Base-by-base conservation (phyloP, 108 stramenopile species). In the Discostella pseudostelligera region DNA sequence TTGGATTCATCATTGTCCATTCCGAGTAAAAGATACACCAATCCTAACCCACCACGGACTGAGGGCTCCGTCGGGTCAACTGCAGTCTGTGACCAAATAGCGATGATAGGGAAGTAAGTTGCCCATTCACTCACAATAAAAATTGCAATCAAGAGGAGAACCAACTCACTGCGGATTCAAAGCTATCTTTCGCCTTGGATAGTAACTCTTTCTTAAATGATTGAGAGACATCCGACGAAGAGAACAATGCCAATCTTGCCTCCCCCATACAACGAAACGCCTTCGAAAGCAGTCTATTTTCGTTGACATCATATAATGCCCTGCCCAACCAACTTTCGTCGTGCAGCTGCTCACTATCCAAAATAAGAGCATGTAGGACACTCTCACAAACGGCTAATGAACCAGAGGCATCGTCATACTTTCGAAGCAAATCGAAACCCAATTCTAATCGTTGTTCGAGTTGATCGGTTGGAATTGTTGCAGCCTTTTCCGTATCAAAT, bases 251-350 rank as follows among this genome's bases (percentile, higher is more conserved):
- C 43, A 78, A 49, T 21, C 40, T 54, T 8, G 76, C 68, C 36
- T 78, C 69, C 29, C 69, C 76, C 4, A 78, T 59, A 42, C 76
- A 78, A 14, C 64, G 59, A 35, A 65, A 40, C n/a, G 76, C 63
- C 17, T 65, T 48, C n/a, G 69, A 62, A 11, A 78, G 64, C 22
- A 70, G 35, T 43, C 21, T 65, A 53, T 19, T 53, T 25, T 78
- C 69, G 12, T 65, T 37, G 3, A 51, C 65, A 37, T 56, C 51
- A 35, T 55, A 50, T 39, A 55, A 20, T 45, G 59, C 35, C 39
- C 25, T 40, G 4, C 49, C 50, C 14, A 28, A 10, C 40, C 4
- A 32, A 16, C 25, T 20, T 43, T 4, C 22, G 9, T 19, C 36
- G 8, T 47, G 19, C 29, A 1, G 12, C 50, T 32, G 14, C 21